Evolutionary conservation across 768 basidiomycete species (phyloP).

Genomic region (Mycena indigotica): DNA sequence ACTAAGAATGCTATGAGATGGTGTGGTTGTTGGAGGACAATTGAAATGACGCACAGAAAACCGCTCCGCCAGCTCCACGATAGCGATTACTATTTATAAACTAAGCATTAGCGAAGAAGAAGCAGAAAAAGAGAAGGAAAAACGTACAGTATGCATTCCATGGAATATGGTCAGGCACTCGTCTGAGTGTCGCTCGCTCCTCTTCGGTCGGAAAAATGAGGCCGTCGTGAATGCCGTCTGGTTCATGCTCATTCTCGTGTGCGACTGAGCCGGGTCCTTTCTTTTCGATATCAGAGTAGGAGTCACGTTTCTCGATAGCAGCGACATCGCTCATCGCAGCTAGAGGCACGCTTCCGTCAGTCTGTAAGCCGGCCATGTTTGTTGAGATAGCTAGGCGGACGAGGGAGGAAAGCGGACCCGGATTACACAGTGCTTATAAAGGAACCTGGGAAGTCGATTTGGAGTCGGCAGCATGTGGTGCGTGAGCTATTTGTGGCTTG

Average conservation of each 20-base stretch:
- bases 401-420: neutral
- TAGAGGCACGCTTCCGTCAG: neutral
- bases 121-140: neutral
- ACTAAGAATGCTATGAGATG: neutral
- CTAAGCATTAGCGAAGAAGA: neutral
- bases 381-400: neutral
- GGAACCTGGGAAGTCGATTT: neutral
- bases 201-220: conserved; percentile 67
- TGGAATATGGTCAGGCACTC: conserved; percentile 60
- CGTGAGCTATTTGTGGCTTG: neutral
- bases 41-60: conserved; percentile 55
- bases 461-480: neutral
- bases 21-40: neutral
- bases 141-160: conserved; percentile 56
- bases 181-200: conserved; percentile 57
- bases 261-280: neutral
- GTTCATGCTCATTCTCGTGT: conserved; percentile 11
- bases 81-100: conserved; percentile 65
- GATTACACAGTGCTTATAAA: neutral
- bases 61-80: conserved; percentile 72
- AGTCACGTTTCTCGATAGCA: neutral
- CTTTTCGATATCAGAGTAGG: neutral
- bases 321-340: neutral
- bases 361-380: conserved; percentile 1
- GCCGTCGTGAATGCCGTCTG: conserved; percentile 46